These are phyloP conservation scores for Barnettozyma wickerhamii DNA, from an alignment of 805 yeast genomes.

Conservation along the genomic window DNA sequence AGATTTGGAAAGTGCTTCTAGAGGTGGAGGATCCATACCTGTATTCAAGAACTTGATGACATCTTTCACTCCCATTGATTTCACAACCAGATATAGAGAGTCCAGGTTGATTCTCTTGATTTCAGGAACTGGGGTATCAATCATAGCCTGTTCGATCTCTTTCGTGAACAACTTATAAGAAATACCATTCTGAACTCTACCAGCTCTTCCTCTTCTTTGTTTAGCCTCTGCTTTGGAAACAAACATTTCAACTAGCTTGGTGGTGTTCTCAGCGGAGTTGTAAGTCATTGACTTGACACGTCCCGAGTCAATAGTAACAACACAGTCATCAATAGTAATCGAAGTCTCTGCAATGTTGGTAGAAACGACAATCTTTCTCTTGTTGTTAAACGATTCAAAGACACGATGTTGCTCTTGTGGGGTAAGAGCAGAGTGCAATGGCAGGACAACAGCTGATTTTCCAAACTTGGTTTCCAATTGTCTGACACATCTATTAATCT, in stretches of 20 bases:
- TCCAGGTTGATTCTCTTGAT: constrained; percentile 81
- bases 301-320: constrained; percentile 86
- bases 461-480: constrained; percentile 27
- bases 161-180: constrained; percentile 79
- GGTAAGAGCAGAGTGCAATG: constrained; percentile 83
- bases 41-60: constrained; percentile 64
- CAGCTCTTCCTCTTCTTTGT: constrained; percentile 97
- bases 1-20: constrained; percentile 33
- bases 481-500: constrained; percentile 65
- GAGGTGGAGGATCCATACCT: constrained; percentile 81
- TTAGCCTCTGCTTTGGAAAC: constrained; percentile 85
- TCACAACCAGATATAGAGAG: constrained; percentile 75
- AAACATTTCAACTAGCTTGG: constrained; percentile 75
- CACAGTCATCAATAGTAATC: constrained; percentile 92
- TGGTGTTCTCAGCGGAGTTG: constrained; percentile 62
- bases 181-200: constrained; percentile 80
- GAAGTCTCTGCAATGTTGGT: constrained; percentile 98
- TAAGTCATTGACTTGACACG: constrained; percentile 74
- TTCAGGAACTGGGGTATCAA: constrained; percentile 79
- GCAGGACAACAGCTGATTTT: constrained; percentile 43
- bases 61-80: constrained; percentile 78
- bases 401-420: constrained; percentile 80
- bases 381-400: constrained; percentile 50
- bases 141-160: constrained; percentile 57
- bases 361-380: constrained; percentile 79